These are phyloP conservation scores for Paramecium bursaria DNA, from an alignment of 73 alveolate genomes.

Conservation along the genomic window DNA sequence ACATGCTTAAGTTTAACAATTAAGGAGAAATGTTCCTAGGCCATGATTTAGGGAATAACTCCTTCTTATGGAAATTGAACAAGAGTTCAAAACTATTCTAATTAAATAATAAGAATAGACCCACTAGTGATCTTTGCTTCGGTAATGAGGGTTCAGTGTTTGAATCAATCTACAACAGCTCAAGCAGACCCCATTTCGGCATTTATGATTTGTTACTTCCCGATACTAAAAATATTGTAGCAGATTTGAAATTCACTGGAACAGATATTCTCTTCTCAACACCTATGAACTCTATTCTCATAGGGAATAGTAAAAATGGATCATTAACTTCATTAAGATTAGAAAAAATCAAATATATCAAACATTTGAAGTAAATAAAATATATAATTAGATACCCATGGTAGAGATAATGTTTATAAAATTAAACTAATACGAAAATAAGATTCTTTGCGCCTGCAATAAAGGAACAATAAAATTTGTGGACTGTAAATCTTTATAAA, in stretches of 20 bases:
- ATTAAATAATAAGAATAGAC: slow-evolving; percentile 20
- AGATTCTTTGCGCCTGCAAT: slow-evolving; percentile 32
- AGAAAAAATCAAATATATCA: slow-evolving; percentile 53
- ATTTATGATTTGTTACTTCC: slow-evolving; percentile 46
- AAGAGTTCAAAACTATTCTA: background rate
- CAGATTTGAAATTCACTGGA: slow-evolving; percentile 37
- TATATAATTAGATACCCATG: slow-evolving; percentile 7
- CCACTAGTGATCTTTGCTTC: slow-evolving; percentile 33
- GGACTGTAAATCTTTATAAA: slow-evolving; percentile 4
- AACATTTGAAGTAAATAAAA: slow-evolving; percentile 35
- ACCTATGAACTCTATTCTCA: slow-evolving; percentile 35
- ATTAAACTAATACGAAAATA: slow-evolving; percentile 15
- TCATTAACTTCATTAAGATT: slow-evolving; percentile 27
- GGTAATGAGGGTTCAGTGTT: slow-evolving; percentile 47
- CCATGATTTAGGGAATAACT: slow-evolving; percentile 45
- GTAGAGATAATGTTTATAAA: slow-evolving; percentile 16
- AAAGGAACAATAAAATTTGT: slow-evolving; percentile 25
- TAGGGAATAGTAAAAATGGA: slow-evolving; percentile 43
- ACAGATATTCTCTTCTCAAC: slow-evolving; percentile 48
- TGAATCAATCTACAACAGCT: slow-evolving; percentile 28
- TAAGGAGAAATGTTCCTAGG: slow-evolving; percentile 46
- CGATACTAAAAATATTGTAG: slow-evolving; percentile 4
- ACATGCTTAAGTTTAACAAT: slow-evolving; percentile 22
- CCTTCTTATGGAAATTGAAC: slow-evolving; percentile 49
- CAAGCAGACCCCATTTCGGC: slow-evolving; percentile 39